A percentile compares a stretch with the other conserved stretches of the same genome.
Evolutionary conservation across 108 stramenopile species (phyloP).

Genomic region (Phaeodactylum tricornutum): DNA sequence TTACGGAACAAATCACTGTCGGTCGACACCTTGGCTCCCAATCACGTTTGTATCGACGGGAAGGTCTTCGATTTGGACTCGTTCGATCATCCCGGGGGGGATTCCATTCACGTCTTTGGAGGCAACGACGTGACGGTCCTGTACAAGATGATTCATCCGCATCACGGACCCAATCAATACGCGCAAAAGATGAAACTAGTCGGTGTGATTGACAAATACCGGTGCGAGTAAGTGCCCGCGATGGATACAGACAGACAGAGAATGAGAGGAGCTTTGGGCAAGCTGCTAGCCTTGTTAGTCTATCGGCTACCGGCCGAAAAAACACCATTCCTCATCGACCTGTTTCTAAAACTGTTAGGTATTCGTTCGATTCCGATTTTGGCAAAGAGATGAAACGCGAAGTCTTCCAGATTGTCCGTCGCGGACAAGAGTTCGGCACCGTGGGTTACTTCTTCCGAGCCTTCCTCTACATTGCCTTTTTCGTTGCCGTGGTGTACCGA

Average conservation of each 20-base stretch:
- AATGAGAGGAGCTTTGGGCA: not conserved
- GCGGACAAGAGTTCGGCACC: constrained; percentile 80
- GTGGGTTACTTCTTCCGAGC: constrained; percentile 63
- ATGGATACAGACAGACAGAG: constrained; percentile 9
- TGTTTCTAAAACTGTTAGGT: constrained; percentile 21
- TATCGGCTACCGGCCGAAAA: not conserved
- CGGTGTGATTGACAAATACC: constrained; percentile 44
- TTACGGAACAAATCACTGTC: too few relatives aligned
- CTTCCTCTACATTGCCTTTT: constrained; percentile 51
- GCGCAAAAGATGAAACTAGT: constrained; percentile 79
- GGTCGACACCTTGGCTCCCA: constrained; percentile 35
- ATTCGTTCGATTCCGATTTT: constrained; percentile 76
- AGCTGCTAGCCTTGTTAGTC: not conserved
- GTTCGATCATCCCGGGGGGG: constrained; percentile 84
- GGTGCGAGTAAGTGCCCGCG: constrained; percentile 59
- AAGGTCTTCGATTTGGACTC: constrained; percentile 57
- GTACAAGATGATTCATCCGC: constrained; percentile 90
- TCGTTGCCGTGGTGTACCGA: constrained; percentile 51
- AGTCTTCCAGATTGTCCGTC: constrained; percentile 83
- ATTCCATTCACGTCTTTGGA: constrained; percentile 69
- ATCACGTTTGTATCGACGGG: constrained; percentile 67
- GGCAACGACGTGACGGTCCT: constrained; percentile 85
- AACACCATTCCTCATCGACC: not conserved
- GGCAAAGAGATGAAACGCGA: constrained; percentile 79
- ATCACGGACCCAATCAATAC: constrained; percentile 74